A percentile compares a stretch with the other conserved stretches of the same genome.
Evolutionary conservation across 169 alveolate species (phyloP).

Genomic region (Eimeria necatrix): DNA sequence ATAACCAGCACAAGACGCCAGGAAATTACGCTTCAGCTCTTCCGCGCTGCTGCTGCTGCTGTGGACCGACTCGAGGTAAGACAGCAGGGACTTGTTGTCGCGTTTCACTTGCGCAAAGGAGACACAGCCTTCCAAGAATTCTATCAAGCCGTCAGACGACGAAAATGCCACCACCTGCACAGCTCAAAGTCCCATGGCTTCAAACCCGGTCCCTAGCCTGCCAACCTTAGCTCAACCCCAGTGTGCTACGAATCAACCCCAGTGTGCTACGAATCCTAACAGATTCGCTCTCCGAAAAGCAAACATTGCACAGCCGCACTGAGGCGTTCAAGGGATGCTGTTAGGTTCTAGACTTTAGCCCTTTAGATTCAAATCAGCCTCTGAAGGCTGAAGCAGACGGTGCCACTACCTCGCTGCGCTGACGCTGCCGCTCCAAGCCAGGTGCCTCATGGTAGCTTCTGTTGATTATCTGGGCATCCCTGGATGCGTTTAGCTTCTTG

Average conservation of each 20-base stretch:
- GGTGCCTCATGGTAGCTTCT: background rate
- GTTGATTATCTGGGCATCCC: background rate
- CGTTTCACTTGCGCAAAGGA: slow-evolving; percentile 71
- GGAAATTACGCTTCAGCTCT: slow-evolving; percentile 86
- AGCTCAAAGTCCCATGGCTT: background rate
- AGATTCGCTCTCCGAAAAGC: too few relatives aligned
- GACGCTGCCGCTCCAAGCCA: background rate
- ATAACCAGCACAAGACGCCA: slow-evolving; percentile 98
- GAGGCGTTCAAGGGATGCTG: too few relatives aligned
- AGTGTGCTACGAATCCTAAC: too few relatives aligned
- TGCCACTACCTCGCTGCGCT: too few relatives aligned
- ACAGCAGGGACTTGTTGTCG: slow-evolving; percentile 9
- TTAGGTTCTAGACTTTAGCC: too few relatives aligned
- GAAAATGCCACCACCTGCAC: slow-evolving; percentile 88
- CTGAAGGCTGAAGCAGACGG: too few relatives aligned
- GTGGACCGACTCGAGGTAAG: background rate
- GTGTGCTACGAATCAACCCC: too few relatives aligned
- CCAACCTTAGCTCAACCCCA: too few relatives aligned
- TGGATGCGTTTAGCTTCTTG: background rate
- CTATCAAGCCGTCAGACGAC: slow-evolving; percentile 91
- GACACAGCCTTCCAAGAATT: slow-evolving; percentile 86
- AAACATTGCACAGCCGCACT: too few relatives aligned
- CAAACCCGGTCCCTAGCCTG: background rate
- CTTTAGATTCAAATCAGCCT: too few relatives aligned
- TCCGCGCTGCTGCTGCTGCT: slow-evolving; percentile 9